Percentiles rank a stretch among this genome's conserved stretches.
phyloP scores from a whole-genome alignment of 2,329 filamentous ascomycete genomes.

The Ceratocystiopsis minuta region DNA sequence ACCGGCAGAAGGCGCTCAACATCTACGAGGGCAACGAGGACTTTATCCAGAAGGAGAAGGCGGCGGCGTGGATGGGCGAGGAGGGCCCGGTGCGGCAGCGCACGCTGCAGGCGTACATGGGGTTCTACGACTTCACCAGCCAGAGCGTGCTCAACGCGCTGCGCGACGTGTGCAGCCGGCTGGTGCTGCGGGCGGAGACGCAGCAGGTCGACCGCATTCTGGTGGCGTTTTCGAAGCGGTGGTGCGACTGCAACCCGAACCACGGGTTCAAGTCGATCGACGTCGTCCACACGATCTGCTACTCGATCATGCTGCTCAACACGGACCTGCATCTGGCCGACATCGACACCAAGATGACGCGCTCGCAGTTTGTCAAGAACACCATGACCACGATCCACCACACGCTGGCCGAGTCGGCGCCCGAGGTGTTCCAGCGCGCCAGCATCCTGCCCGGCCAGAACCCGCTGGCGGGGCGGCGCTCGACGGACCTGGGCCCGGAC shows the following conservation, averaged over 20 bases:
- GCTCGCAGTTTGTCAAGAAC: conserved; percentile 87
- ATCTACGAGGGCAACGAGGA: conserved; percentile 77
- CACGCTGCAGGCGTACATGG: conserved; percentile 65
- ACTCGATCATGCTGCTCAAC: conserved; percentile 86
- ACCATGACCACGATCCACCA: conserved; percentile 79
- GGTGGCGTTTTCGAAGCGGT: conserved; percentile 71
- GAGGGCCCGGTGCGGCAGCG: conserved; percentile 40
- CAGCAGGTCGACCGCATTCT: conserved; percentile 93
- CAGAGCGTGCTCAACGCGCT: conserved; percentile 65
- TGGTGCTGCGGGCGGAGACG: conserved; percentile 77
- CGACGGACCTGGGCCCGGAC: conserved; percentile 14
- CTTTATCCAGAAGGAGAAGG: conserved; percentile 59
- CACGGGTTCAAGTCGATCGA: conserved; percentile 86
- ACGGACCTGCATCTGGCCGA: conserved; percentile 91
- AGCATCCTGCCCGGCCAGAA: conserved; percentile 13
- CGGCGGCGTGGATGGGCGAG: conserved; percentile 79
- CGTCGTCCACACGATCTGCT: conserved; percentile 92
- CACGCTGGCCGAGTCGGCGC: conserved; percentile 53
- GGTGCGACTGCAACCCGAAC: conserved; percentile 83
- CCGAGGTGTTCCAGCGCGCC: conserved; percentile 44
- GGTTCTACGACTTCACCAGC: conserved; percentile 70
- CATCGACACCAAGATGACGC: conserved; percentile 92
- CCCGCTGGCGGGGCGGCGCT: too few species aligned
- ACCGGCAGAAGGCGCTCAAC: conserved; percentile 58
- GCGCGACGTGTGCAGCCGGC: conserved; percentile 60